Evolutionary conservation across 1,284 basidiomycete species (phyloP), one percentile per base, ranked within the genome.

Genomic region (Ganoderma meredithae): DNA sequence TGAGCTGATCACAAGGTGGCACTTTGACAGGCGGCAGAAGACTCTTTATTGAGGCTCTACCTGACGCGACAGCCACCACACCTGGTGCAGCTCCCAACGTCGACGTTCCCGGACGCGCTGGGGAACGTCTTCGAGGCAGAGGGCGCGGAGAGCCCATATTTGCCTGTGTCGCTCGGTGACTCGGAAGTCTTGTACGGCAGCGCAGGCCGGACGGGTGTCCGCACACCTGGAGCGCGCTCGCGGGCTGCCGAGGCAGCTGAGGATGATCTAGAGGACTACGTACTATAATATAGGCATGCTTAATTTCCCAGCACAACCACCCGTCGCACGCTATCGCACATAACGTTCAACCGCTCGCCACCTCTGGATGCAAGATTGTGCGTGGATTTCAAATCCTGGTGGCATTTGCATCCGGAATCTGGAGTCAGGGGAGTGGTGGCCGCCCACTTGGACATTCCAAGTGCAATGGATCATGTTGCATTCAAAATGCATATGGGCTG

Each of bases 21-120:
- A 7, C 25, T 1, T 33, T 33, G 15, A 55, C 7, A 94, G 91
- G 94, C 95, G 25, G 94, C 95, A 4, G 94, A 96, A 79, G 93
- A 96, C 77, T 88, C 95, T 0, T 83, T 96, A 36, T 88, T 92
- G 70, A 86, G 94, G 43, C 83, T 96, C 36, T 96, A 95, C 80
- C 85, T 96, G 71, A 94, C 93, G 25, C 86, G 85, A 71, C 88
- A 88, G 63, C 94, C 95, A 13, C 80, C 88, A 62, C 85, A 91
- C 71, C 79, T 85, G 59, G 76, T 91, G 66, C 87, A 87, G 63
- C 82, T 95, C 44, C 93, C 93, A 7, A 88, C 91, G 9, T 86
- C 87, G 59, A 91, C 93, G 12, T 91, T 92, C 81, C 83, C 87
- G 7, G 73, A 81, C 25, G 82, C 81, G 27, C 77, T 83, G 53